Base-by-base conservation (phyloP, 805 yeast species). In the Torulaspora franciscae region DNA sequence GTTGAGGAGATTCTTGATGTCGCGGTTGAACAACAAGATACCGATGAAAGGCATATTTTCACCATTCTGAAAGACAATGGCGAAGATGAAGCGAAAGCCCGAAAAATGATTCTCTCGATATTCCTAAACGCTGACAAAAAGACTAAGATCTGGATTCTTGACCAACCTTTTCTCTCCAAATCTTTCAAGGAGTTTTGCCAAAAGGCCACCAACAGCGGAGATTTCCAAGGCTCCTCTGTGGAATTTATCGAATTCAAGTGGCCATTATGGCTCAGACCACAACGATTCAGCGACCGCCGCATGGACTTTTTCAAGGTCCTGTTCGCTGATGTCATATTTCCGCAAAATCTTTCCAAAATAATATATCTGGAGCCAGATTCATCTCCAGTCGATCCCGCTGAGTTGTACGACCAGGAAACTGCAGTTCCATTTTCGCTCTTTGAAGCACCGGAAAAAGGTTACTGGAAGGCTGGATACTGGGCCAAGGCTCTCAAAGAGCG, bases 381-480 rank as follows among this genome's bases (percentile, higher is more conserved):
- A 7, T 91, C 85, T 61, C 95, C 86, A 58, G 76, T 87, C 40
- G 84, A 84, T 32, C 75, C 95, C 42, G 74, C 87, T 0, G 95
- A 86, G 54, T 57, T 90, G 69, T 67, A 73, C 46, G 45, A 42
- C 7, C 30, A 36, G 10, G 28, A 43, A 0, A 36, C 39, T 5
- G 37, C 44, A 3, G 37, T 45, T 10, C 86, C 95, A 1, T 90
- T 90, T 59, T 95, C 52, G n/a, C 33, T 62, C 90, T 1, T 87
- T 76, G 61, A 78, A 87, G 0, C 96, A 95, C 32, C 85, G 82
- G 96, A 81, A 90, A 29, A 44, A 0, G 65, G 59, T 3, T 93
- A 91, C 67, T 93, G 98, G 99, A 83, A 88, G 57, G 77, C 79
- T 49, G 98, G 97, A 0, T 91, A 87, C 64, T 91, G 99, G 99